Percentiles rank a stretch among this genome's conserved stretches.
Evolutionary conservation across 495 filamentous ascomycete species (phyloP).

Genomic region (Astrocystis sublimbata): DNA sequence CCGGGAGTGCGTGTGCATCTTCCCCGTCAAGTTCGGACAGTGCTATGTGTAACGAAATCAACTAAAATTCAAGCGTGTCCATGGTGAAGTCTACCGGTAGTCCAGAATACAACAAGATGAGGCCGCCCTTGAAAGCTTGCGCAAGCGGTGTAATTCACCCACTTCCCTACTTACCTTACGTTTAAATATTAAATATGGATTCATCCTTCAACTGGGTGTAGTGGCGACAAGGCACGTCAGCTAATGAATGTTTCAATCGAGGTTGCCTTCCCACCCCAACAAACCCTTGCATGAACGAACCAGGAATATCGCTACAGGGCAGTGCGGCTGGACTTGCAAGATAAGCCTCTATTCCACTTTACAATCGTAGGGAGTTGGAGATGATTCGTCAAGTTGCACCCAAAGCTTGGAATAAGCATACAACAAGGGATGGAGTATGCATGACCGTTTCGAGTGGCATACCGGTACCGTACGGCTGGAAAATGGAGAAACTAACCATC

Average conservation of each 20-base stretch:
- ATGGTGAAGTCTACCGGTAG: background rate
- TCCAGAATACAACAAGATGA: background rate
- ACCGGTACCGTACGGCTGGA: background rate
- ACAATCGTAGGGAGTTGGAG: background rate
- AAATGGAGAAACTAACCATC: background rate
- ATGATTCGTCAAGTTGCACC: background rate
- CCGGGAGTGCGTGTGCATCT: background rate
- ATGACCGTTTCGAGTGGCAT: background rate
- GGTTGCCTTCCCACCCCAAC: background rate
- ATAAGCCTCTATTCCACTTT: background rate
- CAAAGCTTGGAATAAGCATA: background rate
- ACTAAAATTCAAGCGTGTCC: background rate
- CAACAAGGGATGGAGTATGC: background rate
- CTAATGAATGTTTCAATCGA: background rate
- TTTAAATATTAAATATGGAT: background rate
- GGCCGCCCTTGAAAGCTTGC: background rate
- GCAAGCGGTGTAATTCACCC: background rate
- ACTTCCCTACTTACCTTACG: background rate
- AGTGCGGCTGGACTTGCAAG: constrained; percentile 4
- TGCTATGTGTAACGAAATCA: background rate
- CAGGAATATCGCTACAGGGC: background rate
- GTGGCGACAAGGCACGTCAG: background rate
- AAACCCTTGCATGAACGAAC: constrained; percentile 7
- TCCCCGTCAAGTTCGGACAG: background rate
- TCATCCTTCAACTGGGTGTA: background rate